Conservation (phyloP, 1,139 yeast species). For the Debaryomyces fabryi region DNA sequence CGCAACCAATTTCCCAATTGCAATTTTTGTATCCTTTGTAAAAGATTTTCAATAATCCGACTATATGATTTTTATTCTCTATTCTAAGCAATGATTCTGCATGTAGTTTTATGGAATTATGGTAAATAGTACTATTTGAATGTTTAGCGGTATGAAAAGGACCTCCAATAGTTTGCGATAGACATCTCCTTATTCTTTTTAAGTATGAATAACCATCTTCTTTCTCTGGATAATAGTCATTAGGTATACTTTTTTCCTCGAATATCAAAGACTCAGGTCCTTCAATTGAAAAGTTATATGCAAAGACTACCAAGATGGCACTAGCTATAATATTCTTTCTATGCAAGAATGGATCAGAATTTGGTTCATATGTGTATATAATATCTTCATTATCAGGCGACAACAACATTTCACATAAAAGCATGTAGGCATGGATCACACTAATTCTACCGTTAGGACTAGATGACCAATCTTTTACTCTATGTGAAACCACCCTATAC, state of each 20-base stretch:
- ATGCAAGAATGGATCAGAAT: slow-evolving; percentile 38
- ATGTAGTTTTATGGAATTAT: slow-evolving; percentile 42
- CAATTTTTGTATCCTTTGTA: slow-evolving; percentile 47
- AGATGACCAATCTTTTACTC: slow-evolving; percentile 35
- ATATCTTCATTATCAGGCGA: slow-evolving; percentile 43
- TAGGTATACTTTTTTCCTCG: slow-evolving; percentile 17
- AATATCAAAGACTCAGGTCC: slow-evolving; percentile 42
- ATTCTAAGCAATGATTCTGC: slow-evolving; percentile 45
- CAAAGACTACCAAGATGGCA: slow-evolving; percentile 52
- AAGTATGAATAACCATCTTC: slow-evolving; percentile 48
- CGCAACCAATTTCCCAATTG: slow-evolving; percentile 64
- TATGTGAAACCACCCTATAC: slow-evolving; percentile 44
- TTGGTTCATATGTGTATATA: slow-evolving; percentile 44
- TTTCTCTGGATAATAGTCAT: slow-evolving; percentile 7
- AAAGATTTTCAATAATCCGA: slow-evolving; percentile 57
- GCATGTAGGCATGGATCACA: slow-evolving; percentile 63
- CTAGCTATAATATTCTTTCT: slow-evolving; percentile 47
- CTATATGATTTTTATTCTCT: slow-evolving; percentile 48
- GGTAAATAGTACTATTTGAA: slow-evolving; percentile 27
- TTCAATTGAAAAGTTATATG: slow-evolving; percentile 42
- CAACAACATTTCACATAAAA: slow-evolving; percentile 64
- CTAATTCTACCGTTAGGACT: slow-evolving; percentile 32
- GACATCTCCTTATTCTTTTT: slow-evolving; percentile 33
- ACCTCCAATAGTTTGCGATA: slow-evolving; percentile 19
- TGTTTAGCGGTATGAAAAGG: slow-evolving; percentile 9